These are phyloP conservation scores for Agaricus subrufescens DNA, from an alignment of 768 basidiomycete species.

Conservation along the genomic window DNA sequence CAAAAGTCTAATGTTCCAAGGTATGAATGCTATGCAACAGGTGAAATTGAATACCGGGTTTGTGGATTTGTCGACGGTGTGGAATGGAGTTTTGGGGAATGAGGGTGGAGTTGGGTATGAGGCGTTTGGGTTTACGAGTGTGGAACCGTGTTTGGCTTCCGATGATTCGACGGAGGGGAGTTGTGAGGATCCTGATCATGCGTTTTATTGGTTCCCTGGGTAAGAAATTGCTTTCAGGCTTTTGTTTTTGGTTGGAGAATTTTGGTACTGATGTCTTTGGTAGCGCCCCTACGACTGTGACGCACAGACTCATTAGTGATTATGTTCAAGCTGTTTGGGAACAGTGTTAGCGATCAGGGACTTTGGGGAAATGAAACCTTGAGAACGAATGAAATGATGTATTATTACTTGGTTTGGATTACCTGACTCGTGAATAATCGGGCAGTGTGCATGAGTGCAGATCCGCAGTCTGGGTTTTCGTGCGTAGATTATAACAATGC, in stretches of 20 bases:
- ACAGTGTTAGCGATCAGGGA: not conserved
- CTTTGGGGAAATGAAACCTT: no score
- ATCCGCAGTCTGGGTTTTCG: no score
- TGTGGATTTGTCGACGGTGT: slow-evolving; percentile 41
- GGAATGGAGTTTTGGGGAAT: slow-evolving; percentile 37
- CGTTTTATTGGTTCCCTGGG: slow-evolving; percentile 9
- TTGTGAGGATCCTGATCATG: slow-evolving; percentile 4
- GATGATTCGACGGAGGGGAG: not conserved
- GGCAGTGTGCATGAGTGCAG: no score
- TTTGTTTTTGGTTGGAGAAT: not conserved
- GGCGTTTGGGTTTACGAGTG: slow-evolving; percentile 46
- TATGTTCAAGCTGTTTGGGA: slow-evolving; percentile 9
- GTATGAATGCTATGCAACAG: slow-evolving; percentile 27
- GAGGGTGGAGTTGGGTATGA: slow-evolving; percentile 34
- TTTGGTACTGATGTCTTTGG: not conserved
- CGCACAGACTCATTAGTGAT: slow-evolving; percentile 4
- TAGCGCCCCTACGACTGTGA: slow-evolving; percentile 1
- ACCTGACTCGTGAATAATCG: no score
- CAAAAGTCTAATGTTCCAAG: slow-evolving; percentile 38
- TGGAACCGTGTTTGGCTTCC: slow-evolving; percentile 1
- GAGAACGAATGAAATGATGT: no score
- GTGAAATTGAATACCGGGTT: slow-evolving; percentile 36
- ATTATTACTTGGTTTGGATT: no score
- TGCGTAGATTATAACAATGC: no score
- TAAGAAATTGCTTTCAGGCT: not conserved